Evolutionary conservation across 169 alveolate species (phyloP).

Genomic region (Neospora caninum): DNA sequence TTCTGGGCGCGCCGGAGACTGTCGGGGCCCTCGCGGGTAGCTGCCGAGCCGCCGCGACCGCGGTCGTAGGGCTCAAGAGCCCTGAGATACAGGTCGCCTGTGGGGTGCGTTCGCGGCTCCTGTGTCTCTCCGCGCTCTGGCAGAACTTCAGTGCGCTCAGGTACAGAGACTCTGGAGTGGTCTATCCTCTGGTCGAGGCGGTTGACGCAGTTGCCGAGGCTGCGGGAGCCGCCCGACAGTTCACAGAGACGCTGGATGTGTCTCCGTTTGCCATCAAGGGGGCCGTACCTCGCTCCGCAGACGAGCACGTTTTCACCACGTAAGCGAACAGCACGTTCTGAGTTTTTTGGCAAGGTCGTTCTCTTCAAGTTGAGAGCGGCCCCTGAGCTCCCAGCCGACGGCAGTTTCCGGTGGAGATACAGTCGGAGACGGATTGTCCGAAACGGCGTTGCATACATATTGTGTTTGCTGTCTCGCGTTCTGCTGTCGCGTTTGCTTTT

Average conservation of each 20-base stretch:
- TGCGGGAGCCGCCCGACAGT: background rate
- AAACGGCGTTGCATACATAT: background rate
- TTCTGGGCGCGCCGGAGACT: background rate
- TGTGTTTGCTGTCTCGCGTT: background rate
- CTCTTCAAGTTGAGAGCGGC: too few relatives aligned
- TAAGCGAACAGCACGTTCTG: too few relatives aligned
- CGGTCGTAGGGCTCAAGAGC: background rate
- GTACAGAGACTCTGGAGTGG: background rate
- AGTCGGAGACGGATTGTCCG: too few relatives aligned
- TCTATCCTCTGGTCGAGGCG: constrained; percentile 1
- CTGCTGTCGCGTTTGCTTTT: background rate
- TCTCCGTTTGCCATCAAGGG: too few relatives aligned
- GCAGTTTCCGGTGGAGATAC: too few relatives aligned
- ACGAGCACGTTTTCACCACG: too few relatives aligned
- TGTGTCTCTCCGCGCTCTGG: background rate
- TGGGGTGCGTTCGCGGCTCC: background rate
- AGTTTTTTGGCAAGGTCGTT: too few relatives aligned
- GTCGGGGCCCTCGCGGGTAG: background rate
- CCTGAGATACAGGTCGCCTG: background rate
- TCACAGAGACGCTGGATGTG: background rate
- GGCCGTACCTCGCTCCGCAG: too few relatives aligned
- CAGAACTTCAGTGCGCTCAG: background rate
- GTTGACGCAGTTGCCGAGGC: background rate
- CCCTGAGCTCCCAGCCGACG: too few relatives aligned
- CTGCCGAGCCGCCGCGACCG: constrained; percentile 23